Percentiles rank a stretch among this genome's conserved stretches.
Conservation (phyloP, 169 alveolate species). For the Plasmodium inui region DNA sequence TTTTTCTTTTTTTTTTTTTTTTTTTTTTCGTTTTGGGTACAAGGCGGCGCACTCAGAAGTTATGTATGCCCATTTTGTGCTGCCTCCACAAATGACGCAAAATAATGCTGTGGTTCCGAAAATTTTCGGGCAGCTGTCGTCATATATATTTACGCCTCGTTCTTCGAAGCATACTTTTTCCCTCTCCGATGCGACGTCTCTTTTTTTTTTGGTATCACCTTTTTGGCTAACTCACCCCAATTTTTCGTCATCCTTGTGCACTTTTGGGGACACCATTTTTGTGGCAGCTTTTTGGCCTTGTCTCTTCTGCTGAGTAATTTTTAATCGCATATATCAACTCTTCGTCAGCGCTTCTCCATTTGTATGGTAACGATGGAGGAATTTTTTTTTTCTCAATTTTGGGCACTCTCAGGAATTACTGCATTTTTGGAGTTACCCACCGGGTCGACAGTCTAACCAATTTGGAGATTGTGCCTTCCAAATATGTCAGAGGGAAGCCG, state of each 20-base stretch:
- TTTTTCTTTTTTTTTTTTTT: no score
- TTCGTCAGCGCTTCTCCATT: not conserved
- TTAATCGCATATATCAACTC: not conserved
- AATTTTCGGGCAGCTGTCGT: not conserved
- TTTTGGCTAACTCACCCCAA: not conserved
- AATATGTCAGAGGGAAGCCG: not conserved
- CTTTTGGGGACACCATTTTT: not conserved
- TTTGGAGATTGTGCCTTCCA: not conserved
- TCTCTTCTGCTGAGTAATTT: not conserved
- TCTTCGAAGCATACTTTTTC: not conserved
- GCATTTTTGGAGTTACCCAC: not conserved
- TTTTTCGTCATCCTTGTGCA: not conserved
- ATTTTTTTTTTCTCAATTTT: constrained; percentile 6
- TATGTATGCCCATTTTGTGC: not conserved
- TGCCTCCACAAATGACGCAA: not conserved
- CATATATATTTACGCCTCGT: not conserved
- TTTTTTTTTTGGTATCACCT: not conserved
- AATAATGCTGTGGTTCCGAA: not conserved
- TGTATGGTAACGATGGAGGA: not conserved
- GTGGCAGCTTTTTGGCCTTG: not conserved
- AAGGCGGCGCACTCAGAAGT: not conserved
- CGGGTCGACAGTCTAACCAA: not conserved
- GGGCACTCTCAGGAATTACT: no score
- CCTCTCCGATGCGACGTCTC: not conserved
- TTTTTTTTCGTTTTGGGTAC: not conserved